Base-by-base conservation (phyloP, 2,329 filamentous ascomycete genomes). In the Aurifilum marmelostoma region DNA sequence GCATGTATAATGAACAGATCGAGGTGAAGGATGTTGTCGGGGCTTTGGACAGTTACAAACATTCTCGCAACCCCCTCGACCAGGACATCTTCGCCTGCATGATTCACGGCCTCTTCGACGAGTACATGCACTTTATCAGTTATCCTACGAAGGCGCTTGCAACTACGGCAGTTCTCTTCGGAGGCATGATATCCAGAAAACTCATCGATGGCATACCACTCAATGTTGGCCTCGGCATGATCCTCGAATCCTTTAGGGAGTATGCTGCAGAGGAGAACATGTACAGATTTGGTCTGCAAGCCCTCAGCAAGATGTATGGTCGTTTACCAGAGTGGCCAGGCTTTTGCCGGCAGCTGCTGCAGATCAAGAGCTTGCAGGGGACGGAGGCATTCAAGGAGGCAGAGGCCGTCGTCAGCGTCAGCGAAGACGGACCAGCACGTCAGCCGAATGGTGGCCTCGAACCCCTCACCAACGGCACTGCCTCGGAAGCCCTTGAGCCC, bases 61-160 rank as follows among this genome's bases (percentile, higher is more conserved):
- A 89, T 67, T 98, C 97, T 0, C 88, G 89, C 62, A 92, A 96
- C 70, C 87, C 93, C 1, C 83, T 91, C 21, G 93, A 97, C 71
- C 96, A 98, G 78, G 96, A 99, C 77, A 87, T 97, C 8, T 99
- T 99, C 77, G 92, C 95, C 18, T 97, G 95, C 81, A 99, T 99
- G 94, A 97, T 99, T 47, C 94, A 97, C 76, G 96, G 96, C 0
- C 84, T 99, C 4, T 97, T 99, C 75, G 96, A 99, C 75, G 96
- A 99, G 81, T 99, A 97, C 78, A 91, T 91, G 67, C 97, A 97
- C 76, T 99, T 97, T 77, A 89, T 92, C 54, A 94, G 97, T 76
- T 99, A 99, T 78, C 97, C 97, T 0, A 84, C 97, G n/a, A 95
- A 97, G 76, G 96, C 96, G 7, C 83, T 99, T 64, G 95, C 95